Base-by-base conservation (phyloP, 2,329 filamentous ascomycete genomes). In the Botrytis byssoidea region DNA sequence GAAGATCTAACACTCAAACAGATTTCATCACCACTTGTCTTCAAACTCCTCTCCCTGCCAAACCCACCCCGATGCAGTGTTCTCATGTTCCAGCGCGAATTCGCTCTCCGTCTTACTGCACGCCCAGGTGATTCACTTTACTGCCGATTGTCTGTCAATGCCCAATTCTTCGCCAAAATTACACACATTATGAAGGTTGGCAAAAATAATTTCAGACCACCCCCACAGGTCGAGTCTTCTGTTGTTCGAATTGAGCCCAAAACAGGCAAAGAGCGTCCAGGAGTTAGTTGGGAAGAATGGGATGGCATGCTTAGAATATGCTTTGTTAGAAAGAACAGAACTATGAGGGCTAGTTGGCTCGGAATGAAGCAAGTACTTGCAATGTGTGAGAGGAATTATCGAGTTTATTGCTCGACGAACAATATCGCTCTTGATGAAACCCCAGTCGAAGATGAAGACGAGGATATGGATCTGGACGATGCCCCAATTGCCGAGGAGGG, bases 61-160 rank as follows among this genome's bases (percentile, higher is more conserved):
- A 94, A 94, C 61, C 91, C 94, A 0, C 96, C 96, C 0, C 86
- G 95, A 48, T 90, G 90, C 74, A 95, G 92, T 78, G 89, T 98
- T 77, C 93, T 98, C 84, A 97, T 97, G 94, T 96, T 97, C 80
- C 95, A 98, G 85, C 90, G 94, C 80, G 95, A 98, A 84, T 98
- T 98, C 80, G 95, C 95, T 29, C 90, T 97, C 82, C 90, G 95
- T 57, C 86, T 98, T 51, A 95, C 97, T 73, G 96, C 96, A 22
- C 91, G 92, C 63, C 93, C 95, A 0, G 93, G 93, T 14, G 95
- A 98, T 81, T 89, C 94, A 71, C 89, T 98, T 14, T 98, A 98
- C 85, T 94, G 91, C 77, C 89, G 96, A n/a, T 86, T 98, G 40
- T 93, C 90, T 1, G 95, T 97, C 74, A 98, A 98, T 80, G 93